These are phyloP conservation scores for Microdochium nivale DNA, from an alignment of 2,329 filamentous ascomycete species.

Conservation along the genomic window DNA sequence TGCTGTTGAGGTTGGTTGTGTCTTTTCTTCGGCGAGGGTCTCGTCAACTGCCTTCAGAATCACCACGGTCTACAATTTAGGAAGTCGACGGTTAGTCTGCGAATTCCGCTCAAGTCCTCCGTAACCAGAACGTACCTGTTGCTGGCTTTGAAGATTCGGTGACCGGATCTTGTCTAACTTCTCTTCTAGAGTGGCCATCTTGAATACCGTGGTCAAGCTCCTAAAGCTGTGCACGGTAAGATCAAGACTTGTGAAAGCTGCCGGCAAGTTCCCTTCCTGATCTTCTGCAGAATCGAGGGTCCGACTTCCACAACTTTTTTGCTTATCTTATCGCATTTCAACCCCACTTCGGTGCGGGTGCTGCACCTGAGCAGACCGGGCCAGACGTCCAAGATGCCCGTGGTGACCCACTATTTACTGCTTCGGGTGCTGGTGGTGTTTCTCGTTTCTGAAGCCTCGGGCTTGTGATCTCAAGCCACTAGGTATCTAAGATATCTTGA, in stretches of 20 bases:
- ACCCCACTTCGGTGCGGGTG: conserved; percentile 12
- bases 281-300: conserved; percentile 1
- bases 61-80: conserved; percentile 57
- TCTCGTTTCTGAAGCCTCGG: too few species aligned
- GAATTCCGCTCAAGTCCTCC: neutral
- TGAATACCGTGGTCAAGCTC: conserved; percentile 12
- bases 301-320: conserved; percentile 3
- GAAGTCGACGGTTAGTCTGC: conserved; percentile 6
- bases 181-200: conserved; percentile 61
- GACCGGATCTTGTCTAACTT: conserved; percentile 96
- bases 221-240: conserved; percentile 5
- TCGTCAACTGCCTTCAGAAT: conserved; percentile 89
- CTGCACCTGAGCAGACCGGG: too few species aligned
- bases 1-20: conserved; percentile 73
- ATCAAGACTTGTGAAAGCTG: neutral
- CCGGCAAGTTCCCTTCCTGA: conserved; percentile 3
- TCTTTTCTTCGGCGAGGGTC: conserved; percentile 81
- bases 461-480: too few species aligned
- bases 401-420: too few species aligned
- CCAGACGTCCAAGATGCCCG: too few species aligned
- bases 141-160: conserved; percentile 90
- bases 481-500: too few species aligned
- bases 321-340: conserved; percentile 13
- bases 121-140: conserved; percentile 55
- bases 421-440: too few species aligned